These are phyloP conservation scores for Boletus subcaerulescens DNA, from an alignment of 768 basidiomycete genomes.

Conservation along the genomic window DNA sequence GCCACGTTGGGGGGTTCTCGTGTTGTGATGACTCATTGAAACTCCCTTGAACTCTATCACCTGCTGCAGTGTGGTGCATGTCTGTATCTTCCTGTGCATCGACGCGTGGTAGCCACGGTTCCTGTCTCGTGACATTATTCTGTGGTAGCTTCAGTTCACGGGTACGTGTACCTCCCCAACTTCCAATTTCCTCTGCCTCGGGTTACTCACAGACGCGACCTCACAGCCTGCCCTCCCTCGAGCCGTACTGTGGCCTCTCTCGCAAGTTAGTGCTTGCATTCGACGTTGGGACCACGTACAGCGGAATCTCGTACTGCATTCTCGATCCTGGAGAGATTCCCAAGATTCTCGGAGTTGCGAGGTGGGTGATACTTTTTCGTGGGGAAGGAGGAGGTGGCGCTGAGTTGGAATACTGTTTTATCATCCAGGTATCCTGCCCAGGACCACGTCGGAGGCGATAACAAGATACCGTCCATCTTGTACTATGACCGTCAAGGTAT, in stretches of 20 bases:
- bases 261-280: constrained; percentile 44
- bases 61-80: too few species aligned
- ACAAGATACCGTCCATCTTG: constrained; percentile 48
- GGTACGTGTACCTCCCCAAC: background rate
- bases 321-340: constrained; percentile 36
- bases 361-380: constrained; percentile 11
- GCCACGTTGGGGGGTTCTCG: too few species aligned
- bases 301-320: constrained; percentile 37
- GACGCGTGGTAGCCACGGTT: background rate
- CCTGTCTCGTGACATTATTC: background rate
- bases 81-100: background rate
- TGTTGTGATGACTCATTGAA: too few species aligned
- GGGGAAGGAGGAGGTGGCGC: too few species aligned
- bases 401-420: background rate
- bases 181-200: background rate
- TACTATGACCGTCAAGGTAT: constrained; percentile 44
- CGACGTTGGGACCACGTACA: constrained; percentile 44
- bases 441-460: constrained; percentile 43
- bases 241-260: constrained; percentile 35
- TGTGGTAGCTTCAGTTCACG: background rate
- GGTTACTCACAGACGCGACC: background rate
- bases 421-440: constrained; percentile 43
- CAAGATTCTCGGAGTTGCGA: constrained; percentile 26
- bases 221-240: constrained; percentile 23
- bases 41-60: too few species aligned